Evolutionary conservation across 768 basidiomycete genomes (phyloP), one percentile per base, ranked within the genome.

Genomic region (Zangia roseola): DNA sequence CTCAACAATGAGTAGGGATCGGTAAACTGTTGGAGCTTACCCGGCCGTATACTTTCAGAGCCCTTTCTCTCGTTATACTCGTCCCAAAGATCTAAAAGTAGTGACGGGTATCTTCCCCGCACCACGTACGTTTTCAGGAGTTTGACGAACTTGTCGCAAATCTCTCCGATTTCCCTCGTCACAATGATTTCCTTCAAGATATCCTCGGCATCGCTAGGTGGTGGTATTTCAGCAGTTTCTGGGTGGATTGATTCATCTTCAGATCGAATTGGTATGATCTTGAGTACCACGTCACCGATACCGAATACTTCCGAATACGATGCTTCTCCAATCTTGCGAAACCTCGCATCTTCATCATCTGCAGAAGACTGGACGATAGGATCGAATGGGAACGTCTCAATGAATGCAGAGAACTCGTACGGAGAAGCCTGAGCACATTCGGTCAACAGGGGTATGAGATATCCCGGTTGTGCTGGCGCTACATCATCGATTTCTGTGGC

Each of bases 231-330:
- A 16, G 50, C 55, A 6, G 75, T 72, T 23, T 70, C 71, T 33
- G 62, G 61, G 7, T 43, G 58, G 19, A 37, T 30, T 5, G 34
- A 40, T 24, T 52, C 50, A n/a, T 30, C 71, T 58, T 84, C 83
- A 53, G 80, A 74, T 42, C 82, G 75, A 31, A 94, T 68, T 6
- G 92, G 93, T 31, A 94, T 83, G 38, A 97, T 78, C 72, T 94
- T 95, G 54, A 94, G 75, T n/a, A 94, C 93, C 28, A 94, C 82
- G 55, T 88, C 81, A 3, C 87, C 87, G 43, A 94, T 86, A 8
- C 88, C 88, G 66, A 91, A 99, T 24, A 99, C 97, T 63, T 99
- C 97, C 0, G 92, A 95, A 68, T 88, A 99, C 41, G 89, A 91
- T 7, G 97, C 97, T 71, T 99, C 97, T 35, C 95, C 95, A 39